A percentile compares a stretch with the other conserved stretches of the same genome.
These are phyloP conservation scores for Yamadazyma spencermartinsiae DNA, from an alignment of 1,139 yeast genomes.

Conservation along the genomic window DNA sequence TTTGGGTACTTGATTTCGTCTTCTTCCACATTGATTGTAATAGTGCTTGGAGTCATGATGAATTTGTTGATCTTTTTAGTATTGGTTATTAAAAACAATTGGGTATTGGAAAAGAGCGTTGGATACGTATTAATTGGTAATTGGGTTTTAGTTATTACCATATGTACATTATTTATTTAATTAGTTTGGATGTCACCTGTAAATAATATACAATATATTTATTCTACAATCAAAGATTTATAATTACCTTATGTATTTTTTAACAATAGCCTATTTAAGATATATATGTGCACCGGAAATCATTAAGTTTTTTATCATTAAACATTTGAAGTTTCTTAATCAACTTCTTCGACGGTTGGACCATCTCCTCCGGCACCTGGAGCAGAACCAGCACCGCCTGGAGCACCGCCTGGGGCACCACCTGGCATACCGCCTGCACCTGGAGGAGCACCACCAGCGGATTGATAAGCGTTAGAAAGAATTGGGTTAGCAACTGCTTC, in stretches of 20 bases:
- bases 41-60: conserved; percentile 51
- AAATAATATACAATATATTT: background rate
- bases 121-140: conserved; percentile 54
- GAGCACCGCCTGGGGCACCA: conserved; percentile 43
- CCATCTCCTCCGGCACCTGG: conserved; percentile 47
- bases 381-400: conserved; percentile 28
- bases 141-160: conserved; percentile 53
- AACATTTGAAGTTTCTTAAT: conserved; percentile 28
- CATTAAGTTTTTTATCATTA: background rate
- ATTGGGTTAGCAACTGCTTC: conserved; percentile 67
- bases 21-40: conserved; percentile 43
- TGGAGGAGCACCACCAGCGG: conserved; percentile 45
- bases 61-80: conserved; percentile 55
- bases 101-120: conserved; percentile 62
- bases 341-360: conserved; percentile 76
- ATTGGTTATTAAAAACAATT: conserved; percentile 60
- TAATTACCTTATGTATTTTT: background rate
- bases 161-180: conserved; percentile 25
- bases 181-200: background rate
- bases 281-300: background rate
- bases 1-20: conserved; percentile 34
- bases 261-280: background rate
- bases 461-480: conserved; percentile 60
- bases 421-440: conserved; percentile 26
- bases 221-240: background rate